Evolutionary conservation across 139 green algal species (phyloP), one percentile per base, ranked within the genome.

Genomic region (Coelastrella sp.): DNA sequence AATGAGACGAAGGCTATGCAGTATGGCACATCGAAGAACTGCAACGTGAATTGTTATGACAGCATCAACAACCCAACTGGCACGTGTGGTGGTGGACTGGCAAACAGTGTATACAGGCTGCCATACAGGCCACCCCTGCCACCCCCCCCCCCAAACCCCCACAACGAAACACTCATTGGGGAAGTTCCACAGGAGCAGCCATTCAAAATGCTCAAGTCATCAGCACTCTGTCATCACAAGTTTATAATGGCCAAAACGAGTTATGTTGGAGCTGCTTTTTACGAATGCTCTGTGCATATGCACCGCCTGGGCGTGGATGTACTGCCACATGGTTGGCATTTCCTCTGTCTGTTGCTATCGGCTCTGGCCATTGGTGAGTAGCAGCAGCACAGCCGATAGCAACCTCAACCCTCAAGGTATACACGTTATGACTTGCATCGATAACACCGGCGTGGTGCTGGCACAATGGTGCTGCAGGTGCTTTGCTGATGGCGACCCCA

Each of bases 91-190:
- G 79, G 58, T 20, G 56, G 56, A 19, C 7, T 57, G 9, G 79
- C 79, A 19, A 84, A 84, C 57, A 84, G 79, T 65, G 35, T 84
- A 56, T 84, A 84, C 79, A 65, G 57, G 49, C 79, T 84, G 79
- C 79, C 79, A 22, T 25, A 57, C n/a, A 84, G 19, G 56, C 56
- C 79, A 49, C 19, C 7, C 6, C 6, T 7, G 6, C 79, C 57
- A 22, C 17, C 58, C 35, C 8, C 79, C 58, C 25, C 75, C 10
- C 58, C 58, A 5, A 78, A 6, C 20, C 72, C 72, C n/a, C 7
- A 49, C 22, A 78, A 78, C n/a, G 72, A 78, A 25, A 27, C 72
- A 35, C 20, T 27, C 20, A 78, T 78, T 25, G 72, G 22, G 72
- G 6, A 12, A 78, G 20, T 14, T 25, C 12, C 63, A 70, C 35